phyloP scores from a whole-genome alignment of 139 green algal genomes.

The Astrephomene gubernaculifera region DNA sequence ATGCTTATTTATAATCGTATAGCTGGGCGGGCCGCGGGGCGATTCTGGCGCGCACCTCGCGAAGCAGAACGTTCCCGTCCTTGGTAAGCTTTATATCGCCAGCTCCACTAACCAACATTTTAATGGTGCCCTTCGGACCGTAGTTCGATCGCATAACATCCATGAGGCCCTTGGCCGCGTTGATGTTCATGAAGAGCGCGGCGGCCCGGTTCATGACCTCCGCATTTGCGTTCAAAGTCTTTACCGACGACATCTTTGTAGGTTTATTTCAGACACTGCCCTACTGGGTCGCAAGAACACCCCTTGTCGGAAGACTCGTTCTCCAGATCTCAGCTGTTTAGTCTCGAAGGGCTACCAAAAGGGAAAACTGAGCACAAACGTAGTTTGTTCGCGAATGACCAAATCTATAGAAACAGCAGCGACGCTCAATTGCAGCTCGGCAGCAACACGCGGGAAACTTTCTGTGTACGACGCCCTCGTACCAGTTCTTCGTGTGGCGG shows the following conservation, averaged over 20 bases:
- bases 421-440: no score
- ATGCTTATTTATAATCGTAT: no score
- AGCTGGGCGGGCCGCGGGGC: not conserved
- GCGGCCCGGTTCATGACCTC: constrained; percentile 91
- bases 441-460: no score
- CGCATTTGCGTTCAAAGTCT: constrained; percentile 94
- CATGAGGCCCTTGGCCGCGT: constrained; percentile 96
- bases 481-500: no score
- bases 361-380: no score
- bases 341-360: not conserved
- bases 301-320: not conserved
- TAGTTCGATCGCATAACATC: constrained; percentile 99
- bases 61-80: constrained; percentile 95
- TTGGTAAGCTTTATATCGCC: constrained; percentile 98
- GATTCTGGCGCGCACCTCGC: constrained; percentile 64
- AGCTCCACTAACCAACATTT: constrained; percentile 97
- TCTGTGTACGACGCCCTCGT: no score
- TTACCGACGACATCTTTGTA: constrained; percentile 80
- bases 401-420: no score
- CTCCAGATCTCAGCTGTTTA: not conserved
- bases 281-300: no score
- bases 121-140: constrained; percentile 98
- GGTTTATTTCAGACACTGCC: no score
- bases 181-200: constrained; percentile 99
- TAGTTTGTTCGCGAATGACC: no score